Base-by-base conservation (phyloP, 2,329 filamentous ascomycete species). In the Setomelanomma holmii region DNA sequence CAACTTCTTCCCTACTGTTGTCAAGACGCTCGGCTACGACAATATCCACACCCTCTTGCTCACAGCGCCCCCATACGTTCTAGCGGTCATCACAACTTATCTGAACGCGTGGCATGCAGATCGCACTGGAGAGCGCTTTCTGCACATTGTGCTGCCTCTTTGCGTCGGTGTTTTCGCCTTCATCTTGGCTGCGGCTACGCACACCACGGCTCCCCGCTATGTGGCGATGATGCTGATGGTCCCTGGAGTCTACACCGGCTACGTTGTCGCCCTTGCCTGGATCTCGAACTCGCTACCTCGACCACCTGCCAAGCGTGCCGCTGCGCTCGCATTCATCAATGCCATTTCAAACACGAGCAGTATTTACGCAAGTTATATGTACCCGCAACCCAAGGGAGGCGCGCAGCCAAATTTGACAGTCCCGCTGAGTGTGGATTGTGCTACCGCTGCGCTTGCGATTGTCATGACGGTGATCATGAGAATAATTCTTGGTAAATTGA, bases 291-390 rank as follows among this genome's bases (percentile, higher is more conserved):
- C 86, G 1, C 80, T 93, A 45, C 89, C 89, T 0, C 84, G 89
- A 4, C 90, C 90, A 3, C 88, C 89, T 0, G 86, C 89, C 2
- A 93, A 93, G 76, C 83, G 89, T 53, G 86, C 86, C 2, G 85
- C 88, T 0, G 89, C 88, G 0, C 72, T 93, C 4, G 90, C 89
- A 1, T 86, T 88, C 55, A 90, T 93, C 74, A 93, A 93, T 67
- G 86, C 87, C 2, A 80, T 90, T 8, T 84, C 82, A 16, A 91
- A 93, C 68, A 80, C 82, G 10, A 84, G 84, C 36, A 86, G 82
- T 41, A 92, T 93, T 58, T 92, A 88, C 65, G 85, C 86, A 0
- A 82, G 79, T 49, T 89, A 89, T 63, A 83, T 89, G 80, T 90
- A 90, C 61, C 82, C 83, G 14, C 77, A 83, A 54, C 70, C 71